Base-by-base conservation (phyloP, 2,329 filamentous ascomycete species). In the Sporothrix schenckii region DNA sequence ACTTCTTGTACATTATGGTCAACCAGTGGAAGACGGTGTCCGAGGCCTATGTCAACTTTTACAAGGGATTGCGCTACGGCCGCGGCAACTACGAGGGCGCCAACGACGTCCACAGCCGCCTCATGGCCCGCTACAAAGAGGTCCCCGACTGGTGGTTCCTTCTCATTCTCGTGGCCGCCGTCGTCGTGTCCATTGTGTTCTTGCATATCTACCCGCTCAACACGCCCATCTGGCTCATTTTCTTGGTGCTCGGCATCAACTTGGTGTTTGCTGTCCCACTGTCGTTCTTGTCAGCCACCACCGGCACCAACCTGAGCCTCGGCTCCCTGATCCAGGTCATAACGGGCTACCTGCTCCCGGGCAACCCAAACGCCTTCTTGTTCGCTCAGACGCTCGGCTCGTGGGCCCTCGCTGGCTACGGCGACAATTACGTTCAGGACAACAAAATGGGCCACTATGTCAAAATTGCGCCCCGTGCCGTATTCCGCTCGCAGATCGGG, bases 81-180 rank as follows among this genome's bases (percentile, higher is more conserved):
- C 78, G 76, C 14, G 79, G 79, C 7, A 82, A 82, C 71, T 83
- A 82, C 69, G 80, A 80, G 5, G 79, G 78, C 2, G 79, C 81
- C 16, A 80, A 80, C 68, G 82, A 85, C 71, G 74, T 82, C 0
- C 81, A 84, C 52, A 81, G 76, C 2, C 76, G 80, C 0, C 75
- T 82, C 1, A 84, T 85, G 82, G 73, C 77, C 4, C 77, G 76
- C 1, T 85, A 84, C 71, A 76, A 77, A 0, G 83, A 84, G 61
- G 82, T 84, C 0, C 83, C 83, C 0, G 83, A 84, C 70, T 85
- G 83, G 83, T 85, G 82, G 83, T 83, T 82, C 74, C 73, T 83
- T 6, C 44, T 79, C 47, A 81, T 83, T 54, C 77, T 83, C 4
- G 71, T 77, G 6, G 71, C 67, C 5, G 75, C 76, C 13, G 65